Evolutionary conservation across 2,329 filamentous ascomycete species (phyloP), one percentile per base, ranked within the genome.

Genomic region (Ophiostoma tasmaniense): DNA sequence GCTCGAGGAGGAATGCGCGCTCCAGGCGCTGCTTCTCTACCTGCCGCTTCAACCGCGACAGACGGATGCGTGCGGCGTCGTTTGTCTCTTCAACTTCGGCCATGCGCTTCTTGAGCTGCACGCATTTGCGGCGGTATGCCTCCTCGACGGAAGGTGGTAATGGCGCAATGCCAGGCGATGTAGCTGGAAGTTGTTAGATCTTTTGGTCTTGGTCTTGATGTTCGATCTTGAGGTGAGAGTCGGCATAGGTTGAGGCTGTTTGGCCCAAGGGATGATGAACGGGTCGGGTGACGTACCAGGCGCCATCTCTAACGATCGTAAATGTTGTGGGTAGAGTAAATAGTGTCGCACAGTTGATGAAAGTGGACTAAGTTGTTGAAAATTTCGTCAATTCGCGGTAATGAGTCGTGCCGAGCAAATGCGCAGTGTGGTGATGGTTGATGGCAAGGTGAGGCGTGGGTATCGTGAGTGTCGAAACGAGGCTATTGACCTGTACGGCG

Each of bases 61-160:
- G 90, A 67, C 92, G 90, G 67, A 92, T 82, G 68, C 92, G 87
- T 64, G 92, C 90, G 69, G 90, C 86, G 75, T 97, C 93, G 78
- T 97, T 97, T 76, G 92, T 90, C 71, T 92, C 89, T 78, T 98
- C 93, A 74, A 98, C 92, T 78, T 97, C 93, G 77, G 89, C 90
- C 72, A 95, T 91, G 71, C 95, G 90, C 75, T 92, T 90, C 81
- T 96, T 96, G 28, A 99, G 86, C 75, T 96, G 91, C 77, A 97
- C 92, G 79, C 94, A 98, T 87, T 99, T 98, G 73, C 92, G 88
- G 75, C 95, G 93, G 80, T 98, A 99, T 66, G 94, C 93, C 77
- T 94, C 90, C 80, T 99, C 94, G 72, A 98, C 93, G 20, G 93
- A 96, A 20, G 95, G 94, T 25, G 94, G 92, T 3, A 90, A 82